A percentile compares a stretch with the other conserved stretches of the same genome.
These are phyloP conservation scores for Pistacia integerrima DNA, from an alignment of 345 rosid genomes.

Conservation along the genomic window DNA sequence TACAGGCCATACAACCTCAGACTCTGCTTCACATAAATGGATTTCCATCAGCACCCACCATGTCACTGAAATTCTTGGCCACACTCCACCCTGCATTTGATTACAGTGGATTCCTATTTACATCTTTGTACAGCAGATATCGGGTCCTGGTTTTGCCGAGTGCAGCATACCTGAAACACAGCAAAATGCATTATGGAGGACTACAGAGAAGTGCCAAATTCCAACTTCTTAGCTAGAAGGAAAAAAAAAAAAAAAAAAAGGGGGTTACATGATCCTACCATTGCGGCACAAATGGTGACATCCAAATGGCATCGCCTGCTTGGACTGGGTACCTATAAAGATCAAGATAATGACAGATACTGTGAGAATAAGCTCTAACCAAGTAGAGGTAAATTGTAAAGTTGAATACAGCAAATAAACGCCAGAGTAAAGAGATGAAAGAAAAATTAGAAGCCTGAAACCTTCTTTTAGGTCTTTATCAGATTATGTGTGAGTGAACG, in stretches of 20 bases:
- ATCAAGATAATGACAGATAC: conserved; percentile 14
- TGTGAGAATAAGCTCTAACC: not conserved
- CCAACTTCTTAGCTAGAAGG: not conserved
- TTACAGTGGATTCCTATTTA: conserved; percentile 66
- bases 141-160: conserved; percentile 69
- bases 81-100: conserved; percentile 3
- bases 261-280: conserved; percentile 45
- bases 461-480: not conserved
- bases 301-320: conserved; percentile 95
- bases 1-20: conserved; percentile 4
- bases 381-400: not conserved
- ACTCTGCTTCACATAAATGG: conserved; percentile 1
- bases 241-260: not conserved
- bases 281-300: conserved; percentile 98
- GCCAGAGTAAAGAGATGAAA: not conserved
- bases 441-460: not conserved
- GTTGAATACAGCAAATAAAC: not conserved
- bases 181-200: conserved; percentile 7
- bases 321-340: conserved; percentile 82
- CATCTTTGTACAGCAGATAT: conserved; percentile 84
- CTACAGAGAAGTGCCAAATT: not conserved
- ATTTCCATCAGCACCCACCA: not conserved
- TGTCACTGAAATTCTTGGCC: not conserved
- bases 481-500: not conserved
- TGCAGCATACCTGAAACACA: conserved; percentile 74